phyloP scores from a whole-genome alignment of 768 basidiomycete genomes.

The Tremella fuciformis region DNA sequence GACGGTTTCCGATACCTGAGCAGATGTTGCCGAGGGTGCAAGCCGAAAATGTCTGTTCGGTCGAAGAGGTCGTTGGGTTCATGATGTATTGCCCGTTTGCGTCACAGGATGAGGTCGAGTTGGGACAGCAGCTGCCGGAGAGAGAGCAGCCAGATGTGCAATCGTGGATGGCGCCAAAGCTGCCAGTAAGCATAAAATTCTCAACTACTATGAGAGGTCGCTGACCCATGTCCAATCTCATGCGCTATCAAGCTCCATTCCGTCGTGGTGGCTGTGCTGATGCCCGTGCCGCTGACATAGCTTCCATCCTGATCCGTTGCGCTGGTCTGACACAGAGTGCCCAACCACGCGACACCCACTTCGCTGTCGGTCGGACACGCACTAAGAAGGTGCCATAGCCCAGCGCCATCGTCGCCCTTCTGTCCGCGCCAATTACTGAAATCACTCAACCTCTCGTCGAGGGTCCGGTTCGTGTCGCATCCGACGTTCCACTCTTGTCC shows the following conservation, averaged over 20 bases:
- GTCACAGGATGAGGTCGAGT: conserved; percentile 61
- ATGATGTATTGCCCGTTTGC: conserved; percentile 72
- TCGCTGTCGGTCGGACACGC: conserved; percentile 47
- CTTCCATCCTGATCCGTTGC: conserved; percentile 53
- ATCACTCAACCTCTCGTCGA: conserved; percentile 69
- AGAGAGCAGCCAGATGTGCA: conserved; percentile 67
- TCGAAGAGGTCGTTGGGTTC: conserved; percentile 67
- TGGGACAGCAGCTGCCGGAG: conserved; percentile 65
- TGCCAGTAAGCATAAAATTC: conserved; percentile 55
- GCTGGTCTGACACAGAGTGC: conserved; percentile 63
- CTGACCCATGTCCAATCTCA: conserved; percentile 49
- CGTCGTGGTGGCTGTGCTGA: conserved; percentile 69
- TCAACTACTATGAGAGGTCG: background rate
- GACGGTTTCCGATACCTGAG: conserved; percentile 59
- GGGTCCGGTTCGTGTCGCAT: conserved; percentile 58
- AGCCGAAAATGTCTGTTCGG: conserved; percentile 68
- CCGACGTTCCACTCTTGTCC: conserved; percentile 72
- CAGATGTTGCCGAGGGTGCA: conserved; percentile 85
- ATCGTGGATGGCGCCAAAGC: conserved; percentile 74
- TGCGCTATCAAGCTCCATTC: conserved; percentile 56
- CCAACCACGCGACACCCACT: conserved; percentile 81
- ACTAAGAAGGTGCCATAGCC: conserved; percentile 86
- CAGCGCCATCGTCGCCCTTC: conserved; percentile 69
- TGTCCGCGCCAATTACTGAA: conserved; percentile 79
- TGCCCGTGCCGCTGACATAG: conserved; percentile 73